These are phyloP conservation scores for Sesbania bispinosa DNA, from an alignment of 306 rosid genomes.

Conservation along the genomic window DNA sequence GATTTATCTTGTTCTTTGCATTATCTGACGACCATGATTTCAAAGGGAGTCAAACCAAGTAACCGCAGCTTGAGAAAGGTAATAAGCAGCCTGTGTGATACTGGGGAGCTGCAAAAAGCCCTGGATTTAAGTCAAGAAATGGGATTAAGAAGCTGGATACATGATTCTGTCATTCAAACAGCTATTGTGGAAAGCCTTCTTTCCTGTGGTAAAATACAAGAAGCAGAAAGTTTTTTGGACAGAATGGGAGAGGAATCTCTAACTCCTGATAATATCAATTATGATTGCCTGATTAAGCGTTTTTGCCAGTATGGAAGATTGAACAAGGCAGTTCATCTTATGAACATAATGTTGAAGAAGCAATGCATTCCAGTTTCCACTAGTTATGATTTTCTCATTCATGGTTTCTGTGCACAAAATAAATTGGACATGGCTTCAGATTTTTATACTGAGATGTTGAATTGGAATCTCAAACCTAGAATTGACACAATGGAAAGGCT, in stretches of 20 bases:
- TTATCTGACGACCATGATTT: slow-evolving; percentile 63
- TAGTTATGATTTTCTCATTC: slow-evolving; percentile 65
- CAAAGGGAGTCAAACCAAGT: slow-evolving; percentile 54
- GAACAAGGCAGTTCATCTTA: slow-evolving; percentile 57
- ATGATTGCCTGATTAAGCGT: slow-evolving; percentile 56
- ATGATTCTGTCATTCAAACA: slow-evolving; percentile 61
- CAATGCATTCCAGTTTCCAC: slow-evolving; percentile 50
- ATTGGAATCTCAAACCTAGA: slow-evolving; percentile 52
- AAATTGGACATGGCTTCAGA: slow-evolving; percentile 51
- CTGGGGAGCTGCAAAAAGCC: slow-evolving; percentile 57
- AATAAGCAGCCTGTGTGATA: slow-evolving; percentile 52
- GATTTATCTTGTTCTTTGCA: slow-evolving; percentile 48
- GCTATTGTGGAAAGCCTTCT: slow-evolving; percentile 57
- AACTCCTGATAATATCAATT: slow-evolving; percentile 59
- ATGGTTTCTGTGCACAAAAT: slow-evolving; percentile 48
- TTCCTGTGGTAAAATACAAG: slow-evolving; percentile 51
- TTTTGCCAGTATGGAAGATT: slow-evolving; percentile 63
- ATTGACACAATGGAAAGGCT: slow-evolving; percentile 49
- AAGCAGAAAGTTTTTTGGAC: slow-evolving; percentile 66
- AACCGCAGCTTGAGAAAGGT: slow-evolving; percentile 63
- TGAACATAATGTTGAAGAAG: slow-evolving; percentile 73
- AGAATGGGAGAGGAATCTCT: slow-evolving; percentile 57
- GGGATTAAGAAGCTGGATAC: slow-evolving; percentile 69
- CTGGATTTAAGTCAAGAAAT: slow-evolving; percentile 60
- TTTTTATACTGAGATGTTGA: slow-evolving; percentile 70